phyloP scores from a whole-genome alignment of 1,284 basidiomycete species.

The Rhodotorula sp. region DNA sequence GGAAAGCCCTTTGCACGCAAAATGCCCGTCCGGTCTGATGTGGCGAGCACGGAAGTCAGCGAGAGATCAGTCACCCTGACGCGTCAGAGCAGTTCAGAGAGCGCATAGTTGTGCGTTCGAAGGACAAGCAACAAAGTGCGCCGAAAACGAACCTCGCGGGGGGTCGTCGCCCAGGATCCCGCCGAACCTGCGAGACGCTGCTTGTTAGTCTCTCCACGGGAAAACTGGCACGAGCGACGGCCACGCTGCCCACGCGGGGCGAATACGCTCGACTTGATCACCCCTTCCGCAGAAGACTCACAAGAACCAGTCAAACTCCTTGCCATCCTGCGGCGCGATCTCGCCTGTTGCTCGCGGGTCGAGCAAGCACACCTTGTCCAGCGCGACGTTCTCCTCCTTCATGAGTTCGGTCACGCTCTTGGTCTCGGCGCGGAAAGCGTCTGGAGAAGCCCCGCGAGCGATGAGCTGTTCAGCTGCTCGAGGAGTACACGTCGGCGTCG shows the following conservation, averaged over 20 bases:
- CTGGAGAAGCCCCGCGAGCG: constrained; percentile 52
- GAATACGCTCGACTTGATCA: neutral
- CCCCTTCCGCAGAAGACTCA: constrained; percentile 57
- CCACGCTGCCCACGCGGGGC: no score
- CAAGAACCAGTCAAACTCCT: constrained; percentile 75
- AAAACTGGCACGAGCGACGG: no score
- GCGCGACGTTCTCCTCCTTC: constrained; percentile 54
- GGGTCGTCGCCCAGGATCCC: constrained; percentile 75
- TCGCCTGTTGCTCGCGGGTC: constrained; percentile 75
- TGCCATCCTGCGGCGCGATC: constrained; percentile 70
- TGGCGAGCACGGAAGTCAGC: neutral
- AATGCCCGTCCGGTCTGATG: constrained; percentile 64
- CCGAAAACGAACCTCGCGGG: constrained; percentile 61
- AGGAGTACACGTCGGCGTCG: no score
- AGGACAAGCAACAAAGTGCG: neutral
- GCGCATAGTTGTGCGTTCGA: no score
- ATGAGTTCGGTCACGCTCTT: constrained; percentile 67
- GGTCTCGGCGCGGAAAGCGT: constrained; percentile 56
- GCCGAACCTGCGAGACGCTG: constrained; percentile 36
- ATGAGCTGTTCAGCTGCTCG: constrained; percentile 53
- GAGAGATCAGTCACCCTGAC: no score
- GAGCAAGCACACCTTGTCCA: constrained; percentile 73
- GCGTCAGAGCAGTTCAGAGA: neutral
- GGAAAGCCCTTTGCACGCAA: constrained; percentile 84
- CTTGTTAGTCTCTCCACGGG: no score